Conservation (phyloP, 2,329 filamentous ascomycete species). For the Pseudogymnoascus sp. region DNA sequence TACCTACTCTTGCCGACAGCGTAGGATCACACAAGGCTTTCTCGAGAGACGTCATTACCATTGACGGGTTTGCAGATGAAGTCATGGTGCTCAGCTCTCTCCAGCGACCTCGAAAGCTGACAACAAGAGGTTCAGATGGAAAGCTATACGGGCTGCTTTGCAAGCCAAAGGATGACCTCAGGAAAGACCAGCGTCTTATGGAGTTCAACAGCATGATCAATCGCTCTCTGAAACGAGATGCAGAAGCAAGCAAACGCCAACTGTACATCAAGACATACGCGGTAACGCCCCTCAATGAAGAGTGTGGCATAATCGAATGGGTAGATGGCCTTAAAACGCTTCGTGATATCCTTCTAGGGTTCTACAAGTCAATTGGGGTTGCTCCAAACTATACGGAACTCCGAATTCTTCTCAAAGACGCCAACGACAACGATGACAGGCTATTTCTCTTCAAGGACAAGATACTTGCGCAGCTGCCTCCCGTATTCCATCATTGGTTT, state of each 20-base stretch:
- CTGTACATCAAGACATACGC: slow-evolving; percentile 96
- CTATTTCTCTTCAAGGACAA: slow-evolving; percentile 62
- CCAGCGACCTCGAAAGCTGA: slow-evolving; percentile 85
- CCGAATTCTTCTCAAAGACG: slow-evolving; percentile 55
- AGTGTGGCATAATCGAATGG: slow-evolving; percentile 98
- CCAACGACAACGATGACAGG: slow-evolving; percentile 47
- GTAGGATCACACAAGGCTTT: slow-evolving; percentile 78
- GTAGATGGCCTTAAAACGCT: slow-evolving; percentile 92
- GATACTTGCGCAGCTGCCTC: slow-evolving; percentile 60
- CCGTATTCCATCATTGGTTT: slow-evolving; percentile 90
- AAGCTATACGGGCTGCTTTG: slow-evolving; percentile 82
- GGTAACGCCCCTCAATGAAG: slow-evolving; percentile 92
- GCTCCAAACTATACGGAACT: slow-evolving; percentile 61
- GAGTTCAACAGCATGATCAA: slow-evolving; percentile 99
- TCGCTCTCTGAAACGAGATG: slow-evolving; percentile 80
- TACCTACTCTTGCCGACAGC: slow-evolving; percentile 67
- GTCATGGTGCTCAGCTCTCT: slow-evolving; percentile 85
- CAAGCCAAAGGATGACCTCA: slow-evolving; percentile 95
- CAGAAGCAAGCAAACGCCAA: slow-evolving; percentile 80
- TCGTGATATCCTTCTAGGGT: slow-evolving; percentile 75
- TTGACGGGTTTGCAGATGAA: slow-evolving; percentile 73
- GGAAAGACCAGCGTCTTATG: slow-evolving; percentile 97
- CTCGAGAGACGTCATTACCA: slow-evolving; percentile 75
- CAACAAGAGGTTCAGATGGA: slow-evolving; percentile 80
- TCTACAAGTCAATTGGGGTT: slow-evolving; percentile 70